Conservation (phyloP, 2,329 filamentous ascomycete species). For the Fusarium chlamydosporum region DNA sequence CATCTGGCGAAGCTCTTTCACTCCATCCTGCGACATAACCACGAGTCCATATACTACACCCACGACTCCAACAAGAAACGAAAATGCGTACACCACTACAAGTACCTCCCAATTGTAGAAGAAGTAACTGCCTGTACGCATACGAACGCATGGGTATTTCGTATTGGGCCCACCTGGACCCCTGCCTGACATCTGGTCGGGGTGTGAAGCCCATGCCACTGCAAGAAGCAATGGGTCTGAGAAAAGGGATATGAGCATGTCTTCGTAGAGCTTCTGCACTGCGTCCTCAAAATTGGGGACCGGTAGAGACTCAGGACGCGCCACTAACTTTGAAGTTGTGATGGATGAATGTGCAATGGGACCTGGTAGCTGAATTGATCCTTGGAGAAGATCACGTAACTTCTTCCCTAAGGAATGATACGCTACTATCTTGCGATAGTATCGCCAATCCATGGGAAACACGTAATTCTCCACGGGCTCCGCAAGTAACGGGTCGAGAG, state of each 20-base stretch:
- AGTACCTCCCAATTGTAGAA: conserved; percentile 32
- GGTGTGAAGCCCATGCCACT: conserved; percentile 38
- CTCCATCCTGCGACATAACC: conserved; percentile 36
- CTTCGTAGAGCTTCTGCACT: conserved; percentile 34
- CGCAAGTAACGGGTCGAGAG: conserved; percentile 20
- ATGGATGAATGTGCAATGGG: conserved; percentile 25
- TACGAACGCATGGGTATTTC: conserved; percentile 28
- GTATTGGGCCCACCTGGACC: conserved; percentile 20
- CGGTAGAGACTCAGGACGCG: conserved; percentile 32
- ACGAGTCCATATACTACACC: conserved; percentile 33
- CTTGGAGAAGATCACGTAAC: conserved; percentile 35
- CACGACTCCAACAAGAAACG: conserved; percentile 23
- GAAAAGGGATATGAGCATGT: conserved; percentile 40
- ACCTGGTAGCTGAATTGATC: conserved; percentile 22
- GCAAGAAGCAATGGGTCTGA: conserved; percentile 42
- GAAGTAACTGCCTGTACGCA: conserved; percentile 32
- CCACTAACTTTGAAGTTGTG: conserved; percentile 32
- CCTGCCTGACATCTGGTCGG: conserved; percentile 28
- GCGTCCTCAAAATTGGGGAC: conserved; percentile 21
- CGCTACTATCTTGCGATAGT: conserved; percentile 31
- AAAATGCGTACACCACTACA: conserved; percentile 22
- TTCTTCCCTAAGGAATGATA: conserved; percentile 37
- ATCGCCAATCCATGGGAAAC: conserved; percentile 10
- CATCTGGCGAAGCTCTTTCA: conserved; percentile 40
- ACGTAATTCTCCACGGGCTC: conserved; percentile 32